Conservation (phyloP, 352 stramenopile species). For the Pythium aquatile region DNA sequence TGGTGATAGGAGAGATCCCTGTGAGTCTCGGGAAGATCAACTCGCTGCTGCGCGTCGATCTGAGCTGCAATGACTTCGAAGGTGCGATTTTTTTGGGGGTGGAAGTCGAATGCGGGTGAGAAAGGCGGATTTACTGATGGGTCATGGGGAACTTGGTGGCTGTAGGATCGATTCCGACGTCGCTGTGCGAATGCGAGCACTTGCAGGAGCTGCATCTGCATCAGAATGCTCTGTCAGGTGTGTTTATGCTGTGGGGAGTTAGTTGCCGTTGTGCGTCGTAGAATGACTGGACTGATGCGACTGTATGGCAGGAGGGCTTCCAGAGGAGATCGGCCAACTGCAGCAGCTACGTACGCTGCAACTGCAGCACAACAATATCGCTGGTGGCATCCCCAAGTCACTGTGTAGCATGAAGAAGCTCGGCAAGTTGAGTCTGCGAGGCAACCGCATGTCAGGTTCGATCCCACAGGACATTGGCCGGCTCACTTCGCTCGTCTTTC, state of each 20-base stretch:
- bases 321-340: slow-evolving; percentile 50
- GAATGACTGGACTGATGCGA: neutral
- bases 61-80: slow-evolving; percentile 82
- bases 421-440: slow-evolving; percentile 66
- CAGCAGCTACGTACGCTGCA: slow-evolving; percentile 67
- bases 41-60: slow-evolving; percentile 55
- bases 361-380: slow-evolving; percentile 83
- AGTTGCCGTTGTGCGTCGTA: neutral
- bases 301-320: slow-evolving; percentile 37
- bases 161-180: slow-evolving; percentile 41
- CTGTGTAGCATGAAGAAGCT: slow-evolving; percentile 63
- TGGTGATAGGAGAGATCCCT: slow-evolving; percentile 48
- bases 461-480: slow-evolving; percentile 65
- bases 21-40: slow-evolving; percentile 48
- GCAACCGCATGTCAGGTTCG: slow-evolving; percentile 69
- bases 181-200: slow-evolving; percentile 41
- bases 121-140: neutral
- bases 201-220: slow-evolving; percentile 79
- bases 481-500: slow-evolving; percentile 70
- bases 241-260: neutral
- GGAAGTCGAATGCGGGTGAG: neutral
- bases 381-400: slow-evolving; percentile 44
- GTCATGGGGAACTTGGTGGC: slow-evolving; percentile 16
- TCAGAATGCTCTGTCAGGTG: slow-evolving; percentile 73
- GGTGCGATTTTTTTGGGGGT: slow-evolving; percentile 21